Evolutionary conservation across 2,329 filamentous ascomycete genomes (phyloP).

Genomic region (Trichoderma pleuroti): DNA sequence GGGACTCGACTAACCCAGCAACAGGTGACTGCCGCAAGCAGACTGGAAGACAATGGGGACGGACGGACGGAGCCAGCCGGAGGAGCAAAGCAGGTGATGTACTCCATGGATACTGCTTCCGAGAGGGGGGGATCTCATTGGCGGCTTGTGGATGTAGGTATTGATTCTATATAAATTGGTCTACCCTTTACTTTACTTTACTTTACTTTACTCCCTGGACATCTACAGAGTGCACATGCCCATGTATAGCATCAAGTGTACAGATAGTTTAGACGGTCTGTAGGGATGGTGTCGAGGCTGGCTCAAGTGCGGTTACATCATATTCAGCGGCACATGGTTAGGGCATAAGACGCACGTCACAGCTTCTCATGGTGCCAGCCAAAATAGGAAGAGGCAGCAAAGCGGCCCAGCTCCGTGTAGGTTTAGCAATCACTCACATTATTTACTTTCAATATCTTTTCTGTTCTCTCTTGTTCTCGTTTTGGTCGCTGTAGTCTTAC

Average conservation of each 20-base stretch:
- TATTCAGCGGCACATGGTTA: background rate
- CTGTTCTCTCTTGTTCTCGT: background rate
- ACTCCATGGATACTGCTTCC: background rate
- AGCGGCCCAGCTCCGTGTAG: background rate
- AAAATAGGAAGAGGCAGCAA: background rate
- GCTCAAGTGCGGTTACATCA: background rate
- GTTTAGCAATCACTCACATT: background rate
- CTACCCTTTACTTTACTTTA: background rate
- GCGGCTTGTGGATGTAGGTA: background rate
- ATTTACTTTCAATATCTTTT: background rate
- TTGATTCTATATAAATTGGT: background rate
- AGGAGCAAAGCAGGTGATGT: background rate
- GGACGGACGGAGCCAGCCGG: background rate
- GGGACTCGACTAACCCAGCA: background rate
- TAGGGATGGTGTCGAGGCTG: background rate
- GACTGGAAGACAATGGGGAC: background rate
- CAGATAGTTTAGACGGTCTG: no score
- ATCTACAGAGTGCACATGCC: background rate
- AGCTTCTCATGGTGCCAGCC: background rate
- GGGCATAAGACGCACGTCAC: conserved; percentile 14
- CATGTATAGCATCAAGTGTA: background rate
- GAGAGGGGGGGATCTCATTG: background rate
- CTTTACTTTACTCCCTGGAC: background rate
- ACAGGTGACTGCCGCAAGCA: background rate
- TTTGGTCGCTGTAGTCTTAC: background rate